Percentiles rank a stretch among this genome's conserved stretches.
Evolutionary conservation across 768 basidiomycete species (phyloP).

Genomic region (Infundibulicybe gibba): DNA sequence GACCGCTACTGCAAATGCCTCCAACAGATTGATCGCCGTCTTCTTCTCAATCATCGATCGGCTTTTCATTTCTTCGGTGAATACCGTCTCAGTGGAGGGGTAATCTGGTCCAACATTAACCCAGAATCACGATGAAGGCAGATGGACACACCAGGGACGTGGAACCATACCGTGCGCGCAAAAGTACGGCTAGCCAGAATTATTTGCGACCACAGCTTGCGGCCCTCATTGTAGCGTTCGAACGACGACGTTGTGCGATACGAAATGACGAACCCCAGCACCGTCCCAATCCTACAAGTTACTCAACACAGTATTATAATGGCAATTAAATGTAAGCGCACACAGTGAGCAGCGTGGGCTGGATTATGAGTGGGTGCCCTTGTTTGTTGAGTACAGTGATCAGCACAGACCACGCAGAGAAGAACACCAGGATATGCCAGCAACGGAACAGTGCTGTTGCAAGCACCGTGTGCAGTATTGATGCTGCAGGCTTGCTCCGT

Average conservation of each 20-base stretch:
- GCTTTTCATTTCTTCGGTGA: conserved; percentile 29
- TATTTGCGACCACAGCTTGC: conserved; percentile 68
- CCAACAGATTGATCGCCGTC: conserved; percentile 61
- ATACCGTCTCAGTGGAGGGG: conserved; percentile 12
- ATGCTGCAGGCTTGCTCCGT: conserved; percentile 19
- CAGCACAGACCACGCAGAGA: conserved; percentile 56
- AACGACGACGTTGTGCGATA: conserved; percentile 72
- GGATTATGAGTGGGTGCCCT: conserved; percentile 38
- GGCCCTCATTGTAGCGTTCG: conserved; percentile 75
- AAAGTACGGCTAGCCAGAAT: conserved; percentile 53
- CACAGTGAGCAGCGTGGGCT: conserved; percentile 65
- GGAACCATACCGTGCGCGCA: conserved; percentile 65
- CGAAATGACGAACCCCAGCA: conserved; percentile 72
- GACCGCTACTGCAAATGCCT: conserved; percentile 60
- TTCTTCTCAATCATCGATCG: conserved; percentile 64
- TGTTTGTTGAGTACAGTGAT: conserved; percentile 48
- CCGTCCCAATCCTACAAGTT: conserved; percentile 49
- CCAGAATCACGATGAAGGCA: not conserved
- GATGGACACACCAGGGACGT: conserved; percentile 49
- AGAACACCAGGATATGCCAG: conserved; percentile 68
- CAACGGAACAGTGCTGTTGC: conserved; percentile 50
- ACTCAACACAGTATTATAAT: conserved; percentile 15
- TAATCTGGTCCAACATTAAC: conserved; percentile 13
- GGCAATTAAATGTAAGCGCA: conserved; percentile 30
- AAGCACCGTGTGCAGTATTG: conserved; percentile 37